A percentile compares a stretch with the other conserved stretches of the same genome.
Conservation (phyloP, 1,139 yeast genomes). For the Geotrichum carabidarum region DNA sequence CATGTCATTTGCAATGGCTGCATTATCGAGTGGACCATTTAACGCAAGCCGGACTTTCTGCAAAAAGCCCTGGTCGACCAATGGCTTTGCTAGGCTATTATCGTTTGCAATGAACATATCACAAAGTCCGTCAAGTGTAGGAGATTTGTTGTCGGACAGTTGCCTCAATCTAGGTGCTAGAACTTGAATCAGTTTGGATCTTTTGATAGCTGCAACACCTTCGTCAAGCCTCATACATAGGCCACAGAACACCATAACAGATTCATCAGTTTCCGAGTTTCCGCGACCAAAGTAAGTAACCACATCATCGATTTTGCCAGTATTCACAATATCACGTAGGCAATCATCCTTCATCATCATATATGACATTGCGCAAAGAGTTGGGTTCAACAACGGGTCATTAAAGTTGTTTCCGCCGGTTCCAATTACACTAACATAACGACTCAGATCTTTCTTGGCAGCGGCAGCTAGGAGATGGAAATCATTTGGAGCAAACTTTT, state of each 20-base stretch:
- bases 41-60: not conserved
- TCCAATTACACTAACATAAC: not conserved
- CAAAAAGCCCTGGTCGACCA: not conserved
- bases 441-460: not conserved
- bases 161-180: not conserved
- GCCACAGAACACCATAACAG: not conserved
- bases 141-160: not conserved
- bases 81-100: not conserved
- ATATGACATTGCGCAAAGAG: not conserved
- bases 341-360: not conserved
- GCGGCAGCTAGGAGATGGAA: not conserved
- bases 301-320: not conserved
- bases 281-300: not conserved
- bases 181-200: not conserved
- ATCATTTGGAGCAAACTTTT: not conserved
- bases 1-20: not conserved
- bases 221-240: not conserved
- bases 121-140: not conserved
- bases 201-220: not conserved
- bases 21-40: not conserved
- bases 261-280: not conserved
- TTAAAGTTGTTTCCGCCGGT: not conserved
- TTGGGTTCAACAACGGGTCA: not conserved
- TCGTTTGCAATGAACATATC: not conserved
- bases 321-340: not conserved